Percentiles rank a stretch among this genome's conserved stretches.
Evolutionary conservation across 2,329 filamentous ascomycete species (phyloP).

Genomic region (Epichloe amarillans): DNA sequence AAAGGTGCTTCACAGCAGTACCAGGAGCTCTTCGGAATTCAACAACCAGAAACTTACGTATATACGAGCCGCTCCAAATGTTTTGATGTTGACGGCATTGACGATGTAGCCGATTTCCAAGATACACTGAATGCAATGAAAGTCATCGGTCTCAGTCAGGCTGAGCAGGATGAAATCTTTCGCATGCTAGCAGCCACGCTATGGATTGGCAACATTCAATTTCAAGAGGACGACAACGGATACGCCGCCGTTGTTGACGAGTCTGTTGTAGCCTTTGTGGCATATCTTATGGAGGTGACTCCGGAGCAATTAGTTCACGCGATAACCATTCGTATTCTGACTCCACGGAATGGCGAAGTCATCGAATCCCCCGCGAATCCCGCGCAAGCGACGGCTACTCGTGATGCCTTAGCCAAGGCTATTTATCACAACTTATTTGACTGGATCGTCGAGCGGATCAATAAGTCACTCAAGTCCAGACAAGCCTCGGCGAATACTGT

Average conservation of each 20-base stretch:
- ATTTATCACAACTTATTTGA: slow-evolving; percentile 97
- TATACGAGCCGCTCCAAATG: slow-evolving; percentile 95
- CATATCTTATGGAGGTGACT: slow-evolving; percentile 84
- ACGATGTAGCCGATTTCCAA: slow-evolving; percentile 76
- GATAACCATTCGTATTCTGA: slow-evolving; percentile 78
- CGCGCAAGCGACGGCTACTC: slow-evolving; percentile 71
- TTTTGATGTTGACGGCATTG: slow-evolving; percentile 84
- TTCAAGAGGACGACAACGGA: slow-evolving; percentile 75
- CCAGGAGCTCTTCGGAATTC: slow-evolving; percentile 76
- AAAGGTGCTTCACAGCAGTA: slow-evolving; percentile 86
- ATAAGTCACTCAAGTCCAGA: slow-evolving; percentile 70
- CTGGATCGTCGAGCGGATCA: slow-evolving; percentile 92
- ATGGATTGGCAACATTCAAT: slow-evolving; percentile 91
- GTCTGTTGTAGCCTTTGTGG: slow-evolving; percentile 87
- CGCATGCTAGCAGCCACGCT: slow-evolving; percentile 83
- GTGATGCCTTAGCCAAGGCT: slow-evolving; percentile 86
- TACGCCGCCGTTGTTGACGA: slow-evolving; percentile 80
- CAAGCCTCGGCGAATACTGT: slow-evolving; percentile 71
- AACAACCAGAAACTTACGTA: slow-evolving; percentile 80
- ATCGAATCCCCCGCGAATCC: slow-evolving; percentile 77
- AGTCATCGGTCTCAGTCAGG: slow-evolving; percentile 75
- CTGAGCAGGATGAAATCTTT: slow-evolving; percentile 92
- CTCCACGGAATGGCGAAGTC: slow-evolving; percentile 50
- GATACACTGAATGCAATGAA: slow-evolving; percentile 93
- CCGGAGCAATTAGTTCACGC: slow-evolving; percentile 68